Evolutionary conservation across 2,329 filamentous ascomycete genomes (phyloP).

Genomic region (Lomentospora prolificans): DNA sequence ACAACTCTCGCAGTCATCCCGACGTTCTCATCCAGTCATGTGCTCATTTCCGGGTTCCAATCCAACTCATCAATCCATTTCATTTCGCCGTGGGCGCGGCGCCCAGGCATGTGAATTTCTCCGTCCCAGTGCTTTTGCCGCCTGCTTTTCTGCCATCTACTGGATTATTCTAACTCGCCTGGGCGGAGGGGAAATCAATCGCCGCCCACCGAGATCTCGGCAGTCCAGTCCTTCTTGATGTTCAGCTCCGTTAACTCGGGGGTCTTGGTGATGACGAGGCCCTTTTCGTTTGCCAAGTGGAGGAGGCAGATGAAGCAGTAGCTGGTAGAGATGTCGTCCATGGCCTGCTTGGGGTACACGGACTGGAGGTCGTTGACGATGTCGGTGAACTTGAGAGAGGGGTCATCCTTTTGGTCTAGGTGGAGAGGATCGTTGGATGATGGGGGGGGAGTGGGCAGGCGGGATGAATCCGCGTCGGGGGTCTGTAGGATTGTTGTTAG

Average conservation of each 20-base stretch:
- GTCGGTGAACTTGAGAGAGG: conserved; percentile 69
- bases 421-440: conserved; percentile 20
- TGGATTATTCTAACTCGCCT: no score
- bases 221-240: conserved; percentile 53
- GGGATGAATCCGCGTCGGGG: conserved; percentile 11
- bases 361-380: conserved; percentile 82
- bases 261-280: conserved; percentile 62
- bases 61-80: no score
- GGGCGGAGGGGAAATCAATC: conserved; percentile 17
- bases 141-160: no score
- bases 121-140: no score
- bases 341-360: conserved; percentile 75
- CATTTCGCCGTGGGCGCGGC: no score
- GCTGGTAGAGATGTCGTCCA: conserved; percentile 91
- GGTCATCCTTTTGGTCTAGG: conserved; percentile 29
- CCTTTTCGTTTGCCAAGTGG: conserved; percentile 89
- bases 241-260: conserved; percentile 48
- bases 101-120: no score
- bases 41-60: no score
- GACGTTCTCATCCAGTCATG: not conserved
- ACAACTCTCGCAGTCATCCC: not conserved
- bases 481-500: not conserved
- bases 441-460: conserved; percentile 21
- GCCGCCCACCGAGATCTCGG: conserved; percentile 39
- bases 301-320: conserved; percentile 88